Percentiles rank a stretch among this genome's conserved stretches.
phyloP scores from a whole-genome alignment of 2,329 filamentous ascomycete species.

The Penicillium psychrosexuale region DNA sequence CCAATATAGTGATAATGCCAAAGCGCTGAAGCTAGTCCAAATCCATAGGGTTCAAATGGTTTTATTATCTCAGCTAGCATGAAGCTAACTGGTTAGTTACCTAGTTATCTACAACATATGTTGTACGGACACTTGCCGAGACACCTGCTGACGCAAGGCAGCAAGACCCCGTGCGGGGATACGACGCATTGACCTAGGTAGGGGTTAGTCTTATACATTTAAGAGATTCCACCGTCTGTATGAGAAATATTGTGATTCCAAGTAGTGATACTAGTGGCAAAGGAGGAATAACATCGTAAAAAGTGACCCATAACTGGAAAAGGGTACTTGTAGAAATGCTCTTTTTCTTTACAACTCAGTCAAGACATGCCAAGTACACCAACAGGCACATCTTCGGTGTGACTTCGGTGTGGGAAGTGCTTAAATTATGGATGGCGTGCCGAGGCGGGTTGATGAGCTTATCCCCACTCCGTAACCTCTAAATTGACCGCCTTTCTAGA shows the following conservation, averaged over 20 bases:
- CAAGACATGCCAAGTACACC: not conserved
- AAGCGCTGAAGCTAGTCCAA: not conserved
- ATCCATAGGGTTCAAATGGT: not conserved
- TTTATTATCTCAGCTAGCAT: not conserved
- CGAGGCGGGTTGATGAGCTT: not conserved
- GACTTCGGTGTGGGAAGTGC: not conserved
- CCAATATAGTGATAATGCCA: not conserved
- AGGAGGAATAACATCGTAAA: too few species aligned
- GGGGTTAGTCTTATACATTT: not conserved
- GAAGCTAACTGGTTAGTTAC: too few species aligned
- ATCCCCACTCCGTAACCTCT: not conserved
- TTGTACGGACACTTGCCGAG: not conserved
- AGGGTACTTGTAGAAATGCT: not conserved
- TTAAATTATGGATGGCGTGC: conserved; percentile 2
- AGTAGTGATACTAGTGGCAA: not conserved
- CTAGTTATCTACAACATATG: too few species aligned
- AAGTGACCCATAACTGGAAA: not conserved
- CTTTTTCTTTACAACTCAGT: not conserved
- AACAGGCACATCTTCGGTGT: not conserved
- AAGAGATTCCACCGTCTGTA: not conserved
- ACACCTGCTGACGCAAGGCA: not conserved
- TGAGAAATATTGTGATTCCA: not conserved
- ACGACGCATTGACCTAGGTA: not conserved
- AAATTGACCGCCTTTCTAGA: too few species aligned
- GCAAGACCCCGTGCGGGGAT: not conserved